These are phyloP conservation scores for Pulveroboletus sp. DNA, from an alignment of 768 basidiomycete genomes.

Conservation along the genomic window DNA sequence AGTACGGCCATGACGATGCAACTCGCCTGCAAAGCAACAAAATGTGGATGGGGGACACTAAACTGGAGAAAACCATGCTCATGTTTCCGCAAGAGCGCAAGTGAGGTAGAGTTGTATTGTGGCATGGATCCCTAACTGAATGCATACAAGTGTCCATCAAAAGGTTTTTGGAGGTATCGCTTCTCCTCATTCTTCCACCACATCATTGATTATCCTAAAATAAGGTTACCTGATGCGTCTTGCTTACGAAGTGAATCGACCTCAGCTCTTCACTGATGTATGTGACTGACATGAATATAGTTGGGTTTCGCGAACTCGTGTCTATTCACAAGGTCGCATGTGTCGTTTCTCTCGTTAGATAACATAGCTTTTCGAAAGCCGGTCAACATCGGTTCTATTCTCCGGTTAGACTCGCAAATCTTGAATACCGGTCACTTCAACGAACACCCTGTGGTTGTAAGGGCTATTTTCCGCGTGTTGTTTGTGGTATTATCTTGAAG, in stretches of 20 bases:
- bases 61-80: constrained; percentile 62
- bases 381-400: constrained; percentile 80
- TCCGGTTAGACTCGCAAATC: constrained; percentile 67
- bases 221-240: constrained; percentile 56
- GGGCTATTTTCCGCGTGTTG: constrained; percentile 13
- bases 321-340: constrained; percentile 60
- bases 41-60: constrained; percentile 75
- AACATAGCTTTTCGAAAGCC: constrained; percentile 75
- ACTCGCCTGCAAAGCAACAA: constrained; percentile 35
- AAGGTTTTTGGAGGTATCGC: constrained; percentile 73
- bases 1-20: constrained; percentile 45
- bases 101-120: constrained; percentile 38
- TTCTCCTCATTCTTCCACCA: not conserved
- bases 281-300: constrained; percentile 31
- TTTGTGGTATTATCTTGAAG: not conserved
- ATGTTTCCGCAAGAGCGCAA: constrained; percentile 88
- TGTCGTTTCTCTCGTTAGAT: constrained; percentile 75
- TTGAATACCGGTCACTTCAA: constrained; percentile 45
- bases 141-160: constrained; percentile 57
- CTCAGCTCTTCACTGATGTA: not conserved
- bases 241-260: constrained; percentile 57
- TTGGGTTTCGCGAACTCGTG: constrained; percentile 71
- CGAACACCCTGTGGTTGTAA: constrained; percentile 52
- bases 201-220: not conserved
- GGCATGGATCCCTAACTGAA: not conserved